Conservation (phyloP, 1,284 basidiomycete species). For the Trichosporon faecale region DNA sequence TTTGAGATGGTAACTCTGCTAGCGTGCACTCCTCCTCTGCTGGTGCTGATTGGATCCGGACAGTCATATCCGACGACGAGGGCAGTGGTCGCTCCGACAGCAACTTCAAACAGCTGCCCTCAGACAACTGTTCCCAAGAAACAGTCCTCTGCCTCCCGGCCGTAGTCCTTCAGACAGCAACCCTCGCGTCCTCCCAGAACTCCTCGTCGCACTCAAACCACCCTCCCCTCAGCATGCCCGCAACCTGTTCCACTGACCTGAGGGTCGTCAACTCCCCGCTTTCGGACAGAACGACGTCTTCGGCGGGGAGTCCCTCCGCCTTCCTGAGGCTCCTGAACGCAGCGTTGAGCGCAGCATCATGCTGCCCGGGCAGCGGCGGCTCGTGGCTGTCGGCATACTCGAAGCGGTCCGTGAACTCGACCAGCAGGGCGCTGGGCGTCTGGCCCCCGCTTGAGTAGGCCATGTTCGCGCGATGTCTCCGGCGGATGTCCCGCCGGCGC, state of each 20-base stretch:
- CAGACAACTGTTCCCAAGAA: no score
- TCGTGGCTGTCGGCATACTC: neutral
- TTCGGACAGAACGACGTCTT: neutral
- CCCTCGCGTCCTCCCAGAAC: neutral
- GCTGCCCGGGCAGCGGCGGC: neutral
- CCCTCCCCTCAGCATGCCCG: neutral
- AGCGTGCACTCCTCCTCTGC: no score
- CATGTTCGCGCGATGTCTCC: neutral
- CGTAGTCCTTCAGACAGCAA: neutral
- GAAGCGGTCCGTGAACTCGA: neutral
- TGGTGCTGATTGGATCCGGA: no score
- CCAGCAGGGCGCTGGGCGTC: neutral
- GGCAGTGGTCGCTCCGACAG: no score
- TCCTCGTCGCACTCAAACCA: constrained; percentile 9
- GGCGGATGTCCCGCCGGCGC: neutral
- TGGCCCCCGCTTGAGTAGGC: neutral
- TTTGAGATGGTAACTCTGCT: no score
- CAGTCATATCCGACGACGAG: no score
- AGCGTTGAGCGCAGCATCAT: neutral
- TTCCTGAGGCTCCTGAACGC: neutral
- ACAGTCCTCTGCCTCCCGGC: no score
- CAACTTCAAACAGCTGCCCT: no score
- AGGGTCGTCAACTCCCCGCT: neutral
- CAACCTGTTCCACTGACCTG: neutral
- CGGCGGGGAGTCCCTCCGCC: neutral